Evolutionary conservation across 2,329 filamentous ascomycete species (phyloP).

Genomic region (Diplocarpon mali): DNA sequence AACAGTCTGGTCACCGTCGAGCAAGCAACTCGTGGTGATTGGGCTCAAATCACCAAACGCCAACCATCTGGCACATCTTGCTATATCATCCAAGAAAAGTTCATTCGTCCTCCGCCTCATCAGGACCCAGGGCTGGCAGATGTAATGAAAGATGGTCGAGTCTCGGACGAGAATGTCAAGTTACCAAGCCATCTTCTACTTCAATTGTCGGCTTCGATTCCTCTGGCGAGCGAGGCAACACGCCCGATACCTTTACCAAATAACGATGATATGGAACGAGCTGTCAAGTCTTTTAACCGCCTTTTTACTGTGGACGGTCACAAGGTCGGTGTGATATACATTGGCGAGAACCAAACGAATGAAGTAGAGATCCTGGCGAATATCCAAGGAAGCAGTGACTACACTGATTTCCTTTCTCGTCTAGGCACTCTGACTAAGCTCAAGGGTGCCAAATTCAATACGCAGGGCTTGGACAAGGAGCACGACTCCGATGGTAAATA

Average conservation of each 20-base stretch:
- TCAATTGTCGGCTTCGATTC: slow-evolving; percentile 53
- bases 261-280: slow-evolving; percentile 43
- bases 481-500: slow-evolving; percentile 74
- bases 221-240: slow-evolving; percentile 42
- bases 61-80: slow-evolving; percentile 57
- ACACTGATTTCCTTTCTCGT: slow-evolving; percentile 71
- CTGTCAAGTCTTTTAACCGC: slow-evolving; percentile 72
- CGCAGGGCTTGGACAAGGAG: slow-evolving; percentile 75
- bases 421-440: slow-evolving; percentile 74
- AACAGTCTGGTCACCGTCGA: slow-evolving; percentile 66
- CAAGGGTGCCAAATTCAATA: slow-evolving; percentile 79
- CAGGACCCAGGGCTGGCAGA: slow-evolving; percentile 40
- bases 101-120: slow-evolving; percentile 45
- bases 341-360: slow-evolving; percentile 72
- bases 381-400: slow-evolving; percentile 74
- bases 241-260: slow-evolving; percentile 68
- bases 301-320: slow-evolving; percentile 88
- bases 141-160: slow-evolving; percentile 38
- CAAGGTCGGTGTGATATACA: slow-evolving; percentile 90
- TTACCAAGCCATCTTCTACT: slow-evolving; percentile 66
- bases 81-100: slow-evolving; percentile 43
- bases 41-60: slow-evolving; percentile 60
- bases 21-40: slow-evolving; percentile 54
- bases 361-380: slow-evolving; percentile 84
- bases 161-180: slow-evolving; percentile 45